These are phyloP conservation scores for Aspergillus novoparasiticus DNA, from an alignment of 2,329 filamentous ascomycete species.

Conservation along the genomic window DNA sequence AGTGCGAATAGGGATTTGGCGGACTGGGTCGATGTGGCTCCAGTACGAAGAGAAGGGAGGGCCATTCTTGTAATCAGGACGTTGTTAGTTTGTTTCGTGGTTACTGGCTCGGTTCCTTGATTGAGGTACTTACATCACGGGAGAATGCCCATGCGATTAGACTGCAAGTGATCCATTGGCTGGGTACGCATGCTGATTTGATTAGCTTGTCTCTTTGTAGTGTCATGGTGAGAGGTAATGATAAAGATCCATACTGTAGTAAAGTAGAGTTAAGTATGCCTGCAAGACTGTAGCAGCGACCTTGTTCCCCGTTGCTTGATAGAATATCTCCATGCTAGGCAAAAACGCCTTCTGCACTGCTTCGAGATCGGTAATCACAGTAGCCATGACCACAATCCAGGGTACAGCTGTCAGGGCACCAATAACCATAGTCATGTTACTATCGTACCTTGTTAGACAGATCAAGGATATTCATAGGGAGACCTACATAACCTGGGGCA, in stretches of 20 bases:
- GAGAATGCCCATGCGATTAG: constrained; percentile 38
- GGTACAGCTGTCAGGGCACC: constrained; percentile 33
- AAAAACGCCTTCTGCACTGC: constrained; percentile 24
- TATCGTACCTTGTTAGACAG: constrained; percentile 3
- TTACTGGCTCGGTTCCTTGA: background rate
- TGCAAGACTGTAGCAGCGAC: constrained; percentile 20
- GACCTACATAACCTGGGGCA: constrained; percentile 22
- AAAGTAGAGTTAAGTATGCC: constrained; percentile 17
- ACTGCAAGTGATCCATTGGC: constrained; percentile 35
- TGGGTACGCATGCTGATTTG: constrained; percentile 25
- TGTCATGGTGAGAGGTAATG: too few species aligned
- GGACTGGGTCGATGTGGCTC: constrained; percentile 21
- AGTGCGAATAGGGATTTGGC: constrained; percentile 31
- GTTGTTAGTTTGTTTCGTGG: background rate
- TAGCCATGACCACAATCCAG: constrained; percentile 28
- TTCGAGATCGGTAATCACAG: constrained; percentile 29
- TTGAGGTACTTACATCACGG: constrained; percentile 26
- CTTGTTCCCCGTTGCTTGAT: constrained; percentile 29
- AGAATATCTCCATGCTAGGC: constrained; percentile 20
- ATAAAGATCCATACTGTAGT: constrained; percentile 8
- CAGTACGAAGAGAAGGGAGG: constrained; percentile 29
- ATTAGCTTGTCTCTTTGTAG: background rate
- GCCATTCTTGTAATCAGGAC: constrained; percentile 15
- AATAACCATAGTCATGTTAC: constrained; percentile 31
- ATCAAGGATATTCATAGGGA: background rate